A percentile compares a stretch with the other conserved stretches of the same genome.
Conservation (phyloP, 768 basidiomycete genomes). For the Butyriboletus loyo region DNA sequence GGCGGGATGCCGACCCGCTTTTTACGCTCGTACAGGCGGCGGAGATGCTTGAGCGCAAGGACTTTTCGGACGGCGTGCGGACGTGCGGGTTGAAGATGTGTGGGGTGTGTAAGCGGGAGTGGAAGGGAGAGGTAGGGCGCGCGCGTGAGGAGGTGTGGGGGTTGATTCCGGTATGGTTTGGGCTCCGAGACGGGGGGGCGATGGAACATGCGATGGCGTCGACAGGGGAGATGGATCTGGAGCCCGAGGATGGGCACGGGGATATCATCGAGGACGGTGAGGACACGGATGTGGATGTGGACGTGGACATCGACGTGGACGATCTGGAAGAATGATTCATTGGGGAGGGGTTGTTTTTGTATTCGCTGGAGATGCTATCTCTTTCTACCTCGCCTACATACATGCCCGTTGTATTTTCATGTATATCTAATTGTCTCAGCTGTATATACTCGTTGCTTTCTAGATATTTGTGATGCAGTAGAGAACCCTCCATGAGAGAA, state of each 20-base stretch:
- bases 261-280: conserved; percentile 5
- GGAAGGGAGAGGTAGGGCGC: conserved; percentile 37
- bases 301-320: conserved; percentile 8
- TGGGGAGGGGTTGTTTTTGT: background rate
- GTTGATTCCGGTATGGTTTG: conserved; percentile 64
- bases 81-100: conserved; percentile 56
- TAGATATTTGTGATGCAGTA: background rate
- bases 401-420: background rate
- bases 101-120: conserved; percentile 47
- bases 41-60: conserved; percentile 69
- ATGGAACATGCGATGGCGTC: background rate
- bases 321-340: conserved; percentile 11
- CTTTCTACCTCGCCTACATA: background rate
- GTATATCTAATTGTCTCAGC: conserved; percentile 7
- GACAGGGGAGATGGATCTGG: background rate
- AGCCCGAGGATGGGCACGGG: background rate
- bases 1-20: conserved; percentile 72
- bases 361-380: conserved; percentile 15
- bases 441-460: conserved; percentile 18
- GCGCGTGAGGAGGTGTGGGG: conserved; percentile 63
- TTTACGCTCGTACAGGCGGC: conserved; percentile 64
- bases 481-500: background rate
- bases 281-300: conserved; percentile 8
- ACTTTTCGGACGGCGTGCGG: conserved; percentile 62
- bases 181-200: conserved; percentile 30